Percentiles rank a stretch among this genome's conserved stretches.
Evolutionary conservation across 345 rosid genomes (phyloP).

Genomic region (Gossypium longicalyx): DNA sequence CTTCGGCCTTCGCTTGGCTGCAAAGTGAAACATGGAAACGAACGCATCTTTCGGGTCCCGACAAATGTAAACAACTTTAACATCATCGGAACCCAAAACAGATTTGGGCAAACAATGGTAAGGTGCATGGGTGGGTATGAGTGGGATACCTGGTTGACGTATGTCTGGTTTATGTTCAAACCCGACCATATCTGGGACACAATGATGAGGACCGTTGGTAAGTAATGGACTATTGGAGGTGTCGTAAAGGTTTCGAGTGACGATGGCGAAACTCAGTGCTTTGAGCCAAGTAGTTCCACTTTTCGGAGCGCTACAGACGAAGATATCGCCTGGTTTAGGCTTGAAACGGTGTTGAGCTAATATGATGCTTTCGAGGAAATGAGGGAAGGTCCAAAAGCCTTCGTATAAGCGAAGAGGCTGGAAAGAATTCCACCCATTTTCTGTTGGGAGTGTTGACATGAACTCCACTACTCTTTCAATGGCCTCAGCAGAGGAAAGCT

Average conservation of each 20-base stretch:
- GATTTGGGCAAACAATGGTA: neutral
- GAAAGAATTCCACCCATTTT: neutral
- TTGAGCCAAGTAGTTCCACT: neutral
- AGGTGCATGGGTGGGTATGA: neutral
- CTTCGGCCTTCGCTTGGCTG: neutral
- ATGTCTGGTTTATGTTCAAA: neutral
- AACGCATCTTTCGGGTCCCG: neutral
- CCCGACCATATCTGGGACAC: neutral
- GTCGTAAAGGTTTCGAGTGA: neutral
- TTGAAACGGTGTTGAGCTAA: neutral
- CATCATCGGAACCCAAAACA: neutral
- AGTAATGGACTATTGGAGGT: neutral
- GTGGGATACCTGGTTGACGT: neutral
- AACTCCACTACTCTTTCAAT: neutral
- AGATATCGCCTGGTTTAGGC: neutral
- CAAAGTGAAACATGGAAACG: neutral
- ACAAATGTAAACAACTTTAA: neutral
- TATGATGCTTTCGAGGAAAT: neutral
- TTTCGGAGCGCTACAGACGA: neutral
- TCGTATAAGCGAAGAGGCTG: neutral
- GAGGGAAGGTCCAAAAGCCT: slow-evolving; percentile 1
- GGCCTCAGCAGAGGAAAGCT: neutral
- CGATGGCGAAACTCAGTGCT: neutral
- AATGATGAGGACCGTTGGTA: neutral
- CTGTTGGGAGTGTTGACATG: neutral